Evolutionary conservation across 148 eudicot species (phyloP).

Genomic region (Drosera capensis): DNA sequence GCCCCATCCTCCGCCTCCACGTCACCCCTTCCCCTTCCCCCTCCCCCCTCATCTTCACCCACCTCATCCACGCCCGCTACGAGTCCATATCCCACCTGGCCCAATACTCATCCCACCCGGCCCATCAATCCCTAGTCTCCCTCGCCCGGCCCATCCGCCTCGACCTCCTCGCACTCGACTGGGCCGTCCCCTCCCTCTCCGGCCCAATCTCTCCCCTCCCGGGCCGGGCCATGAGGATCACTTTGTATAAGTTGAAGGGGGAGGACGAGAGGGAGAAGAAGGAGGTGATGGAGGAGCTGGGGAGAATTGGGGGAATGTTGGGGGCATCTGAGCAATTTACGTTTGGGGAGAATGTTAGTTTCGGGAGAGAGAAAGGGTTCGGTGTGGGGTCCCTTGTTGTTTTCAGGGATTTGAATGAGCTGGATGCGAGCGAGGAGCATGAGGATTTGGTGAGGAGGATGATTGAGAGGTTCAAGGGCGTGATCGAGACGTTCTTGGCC

Average conservation of each 20-base stretch:
- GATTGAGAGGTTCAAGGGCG: conserved; percentile 4
- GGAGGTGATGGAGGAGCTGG: conserved; percentile 9
- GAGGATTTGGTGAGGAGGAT: conserved; percentile 16
- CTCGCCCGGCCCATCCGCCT: conserved; percentile 10
- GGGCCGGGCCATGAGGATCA: conserved; percentile 17
- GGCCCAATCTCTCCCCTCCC: conserved; percentile 15
- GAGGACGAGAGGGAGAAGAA: not conserved
- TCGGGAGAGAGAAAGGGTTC: conserved; percentile 11
- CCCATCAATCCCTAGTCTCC: conserved; percentile 5
- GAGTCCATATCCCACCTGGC: conserved; percentile 6
- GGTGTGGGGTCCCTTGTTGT: conserved; percentile 15
- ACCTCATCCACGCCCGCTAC: conserved; percentile 27
- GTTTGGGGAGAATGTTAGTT: conserved; percentile 13
- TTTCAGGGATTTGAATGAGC: conserved; percentile 19
- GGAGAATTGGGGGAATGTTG: conserved; percentile 4
- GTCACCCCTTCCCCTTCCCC: conserved; percentile 14
- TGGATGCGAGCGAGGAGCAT: conserved; percentile 26
- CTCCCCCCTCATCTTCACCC: conserved; percentile 15
- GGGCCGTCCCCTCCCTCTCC: conserved; percentile 3
- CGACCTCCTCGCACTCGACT: conserved; percentile 11
- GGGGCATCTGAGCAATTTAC: conserved; percentile 12
- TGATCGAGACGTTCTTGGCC: conserved; percentile 5
- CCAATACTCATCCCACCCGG: conserved; percentile 3
- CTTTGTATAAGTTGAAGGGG: conserved; percentile 4
- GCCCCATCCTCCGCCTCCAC: too few species aligned